Percentiles rank a stretch among this genome's conserved stretches.
These are phyloP conservation scores for Aspergillus udagawae DNA, from an alignment of 2,329 filamentous ascomycete species.

Conservation along the genomic window DNA sequence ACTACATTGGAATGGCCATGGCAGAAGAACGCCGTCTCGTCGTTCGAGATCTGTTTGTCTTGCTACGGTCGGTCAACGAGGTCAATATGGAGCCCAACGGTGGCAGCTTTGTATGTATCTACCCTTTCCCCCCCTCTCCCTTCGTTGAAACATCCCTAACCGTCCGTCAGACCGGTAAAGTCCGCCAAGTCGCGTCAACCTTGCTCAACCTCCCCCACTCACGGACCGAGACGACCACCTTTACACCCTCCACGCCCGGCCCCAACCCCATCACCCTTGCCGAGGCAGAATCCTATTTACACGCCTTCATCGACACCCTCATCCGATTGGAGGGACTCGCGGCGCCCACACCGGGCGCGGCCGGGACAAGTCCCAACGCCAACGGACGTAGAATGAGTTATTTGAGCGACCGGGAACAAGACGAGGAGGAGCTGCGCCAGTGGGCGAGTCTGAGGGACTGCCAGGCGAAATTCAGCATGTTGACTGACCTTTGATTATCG, in stretches of 20 bases:
- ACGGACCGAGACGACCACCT: conserved; percentile 23
- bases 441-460: conserved; percentile 80
- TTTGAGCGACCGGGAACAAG: conserved; percentile 51
- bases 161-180: conserved; percentile 64
- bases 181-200: conserved; percentile 77
- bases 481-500: conserved; percentile 25
- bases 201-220: conserved; percentile 60
- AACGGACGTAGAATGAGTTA: conserved; percentile 34
- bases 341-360: conserved; percentile 20
- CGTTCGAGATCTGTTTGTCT: conserved; percentile 70
- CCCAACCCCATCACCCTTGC: conserved; percentile 32
- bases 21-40: conserved; percentile 74
- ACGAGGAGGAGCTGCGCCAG: conserved; percentile 69
- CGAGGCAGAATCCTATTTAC: conserved; percentile 67
- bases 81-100: conserved; percentile 76
- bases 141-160: neutral
- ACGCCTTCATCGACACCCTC: conserved; percentile 69
- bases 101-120: conserved; percentile 56
- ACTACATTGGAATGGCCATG: conserved; percentile 61
- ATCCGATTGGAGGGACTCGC: conserved; percentile 66
- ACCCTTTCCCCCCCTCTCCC: neutral
- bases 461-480: conserved; percentile 64
- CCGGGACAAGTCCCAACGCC: conserved; percentile 27
- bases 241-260: conserved; percentile 34
- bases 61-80: conserved; percentile 74